Percentiles rank a stretch among this genome's conserved stretches.
Evolutionary conservation across 805 yeast genomes (phyloP).

Genomic region (Cyberlindnera mycetangii): DNA sequence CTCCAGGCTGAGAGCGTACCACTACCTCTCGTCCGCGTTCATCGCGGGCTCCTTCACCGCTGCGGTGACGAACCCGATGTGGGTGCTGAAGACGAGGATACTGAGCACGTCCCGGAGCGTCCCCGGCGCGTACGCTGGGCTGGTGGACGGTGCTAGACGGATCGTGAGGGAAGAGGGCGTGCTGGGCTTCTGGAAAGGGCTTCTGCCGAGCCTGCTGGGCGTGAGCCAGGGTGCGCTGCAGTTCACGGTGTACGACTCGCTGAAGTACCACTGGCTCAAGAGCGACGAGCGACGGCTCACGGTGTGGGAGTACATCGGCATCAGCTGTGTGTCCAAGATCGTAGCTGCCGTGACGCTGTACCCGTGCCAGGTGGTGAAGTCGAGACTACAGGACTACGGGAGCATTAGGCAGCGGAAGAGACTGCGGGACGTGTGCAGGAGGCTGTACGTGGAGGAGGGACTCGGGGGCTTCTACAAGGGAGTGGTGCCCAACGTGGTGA

Average conservation of each 20-base stretch:
- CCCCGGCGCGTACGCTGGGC: slow-evolving; percentile 55
- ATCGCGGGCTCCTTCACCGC: slow-evolving; percentile 77
- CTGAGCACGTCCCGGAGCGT: slow-evolving; percentile 32
- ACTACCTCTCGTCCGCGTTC: slow-evolving; percentile 54
- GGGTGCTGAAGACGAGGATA: slow-evolving; percentile 93
- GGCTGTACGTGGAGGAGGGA: slow-evolving; percentile 51
- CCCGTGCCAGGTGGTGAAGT: slow-evolving; percentile 79
- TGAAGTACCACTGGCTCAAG: slow-evolving; percentile 45
- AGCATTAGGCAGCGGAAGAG: slow-evolving; percentile 28
- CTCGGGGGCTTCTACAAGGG: slow-evolving; percentile 79
- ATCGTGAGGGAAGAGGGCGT: slow-evolving; percentile 57
- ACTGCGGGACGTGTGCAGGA: slow-evolving; percentile 32
- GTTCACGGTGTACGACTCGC: slow-evolving; percentile 77
- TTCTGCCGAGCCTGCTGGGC: slow-evolving; percentile 70
- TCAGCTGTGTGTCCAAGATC: slow-evolving; percentile 69
- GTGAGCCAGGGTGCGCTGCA: slow-evolving; percentile 90
- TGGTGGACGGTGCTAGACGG: slow-evolving; percentile 49
- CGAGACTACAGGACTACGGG: slow-evolving; percentile 63
- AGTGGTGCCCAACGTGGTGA: slow-evolving; percentile 64
- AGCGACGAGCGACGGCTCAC: slow-evolving; percentile 32
- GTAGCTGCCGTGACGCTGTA: slow-evolving; percentile 66
- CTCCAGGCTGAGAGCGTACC: slow-evolving; percentile 36
- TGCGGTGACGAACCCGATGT: slow-evolving; percentile 81
- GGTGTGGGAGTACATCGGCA: slow-evolving; percentile 55
- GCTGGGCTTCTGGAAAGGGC: slow-evolving; percentile 66